Percentiles rank a stretch among this genome's conserved stretches.
phyloP scores from a whole-genome alignment of 2,329 filamentous ascomycete genomes.

The Claviceps maximensis region DNA sequence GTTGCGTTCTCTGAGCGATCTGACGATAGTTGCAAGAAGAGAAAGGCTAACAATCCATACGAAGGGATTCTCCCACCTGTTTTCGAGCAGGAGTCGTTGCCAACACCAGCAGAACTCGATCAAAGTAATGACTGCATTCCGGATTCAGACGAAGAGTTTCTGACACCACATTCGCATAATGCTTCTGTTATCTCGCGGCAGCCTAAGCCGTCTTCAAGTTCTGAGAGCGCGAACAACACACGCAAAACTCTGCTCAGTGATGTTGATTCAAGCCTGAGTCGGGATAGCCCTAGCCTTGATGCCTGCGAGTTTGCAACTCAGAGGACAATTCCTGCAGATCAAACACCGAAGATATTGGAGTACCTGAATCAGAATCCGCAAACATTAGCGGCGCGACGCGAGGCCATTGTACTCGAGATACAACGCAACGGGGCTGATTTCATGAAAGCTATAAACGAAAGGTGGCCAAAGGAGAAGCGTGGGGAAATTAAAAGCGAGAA shows the following conservation, averaged over 20 bases:
- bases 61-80: conserved; percentile 1
- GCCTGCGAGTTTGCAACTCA: background rate
- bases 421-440: conserved; percentile 36
- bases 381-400: conserved; percentile 22
- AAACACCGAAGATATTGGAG: conserved; percentile 16
- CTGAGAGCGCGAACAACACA: background rate
- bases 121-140: conserved; percentile 27
- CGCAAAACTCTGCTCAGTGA: background rate
- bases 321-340: conserved; percentile 9
- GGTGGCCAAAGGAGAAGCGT: conserved; percentile 31
- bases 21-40: conserved; percentile 7
- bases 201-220: background rate
- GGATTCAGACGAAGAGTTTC: conserved; percentile 44
- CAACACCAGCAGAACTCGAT: background rate
- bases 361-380: conserved; percentile 18
- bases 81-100: conserved; percentile 6
- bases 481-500: conserved; percentile 36
- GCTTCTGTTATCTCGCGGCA: background rate
- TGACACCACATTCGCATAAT: conserved; percentile 21
- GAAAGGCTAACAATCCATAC: conserved; percentile 7
- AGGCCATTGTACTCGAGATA: conserved; percentile 27
- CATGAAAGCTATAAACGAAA: conserved; percentile 31
- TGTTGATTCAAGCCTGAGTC: conserved; percentile 1
- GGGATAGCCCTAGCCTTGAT: background rate
- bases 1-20: conserved; percentile 6